Conservation (phyloP, 1,139 yeast species). For the Lodderomyces metapsilosis region DNA sequence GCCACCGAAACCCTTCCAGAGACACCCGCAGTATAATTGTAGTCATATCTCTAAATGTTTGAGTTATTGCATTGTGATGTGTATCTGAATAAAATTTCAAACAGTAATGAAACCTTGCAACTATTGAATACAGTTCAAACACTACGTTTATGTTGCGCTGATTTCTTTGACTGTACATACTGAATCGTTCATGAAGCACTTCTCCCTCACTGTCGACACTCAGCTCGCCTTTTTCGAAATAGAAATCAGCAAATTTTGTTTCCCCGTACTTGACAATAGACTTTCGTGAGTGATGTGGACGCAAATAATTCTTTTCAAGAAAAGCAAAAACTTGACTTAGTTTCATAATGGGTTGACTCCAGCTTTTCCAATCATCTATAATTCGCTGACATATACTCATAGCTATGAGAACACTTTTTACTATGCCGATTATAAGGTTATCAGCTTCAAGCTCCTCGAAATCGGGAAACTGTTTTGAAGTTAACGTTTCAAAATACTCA, state of each 20-base stretch:
- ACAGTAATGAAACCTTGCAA: no score
- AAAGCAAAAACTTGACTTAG: constrained; percentile 34
- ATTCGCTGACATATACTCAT: neutral
- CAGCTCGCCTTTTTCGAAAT: no score
- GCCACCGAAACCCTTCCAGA: no score
- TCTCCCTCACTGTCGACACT: no score
- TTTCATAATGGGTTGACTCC: constrained; percentile 25
- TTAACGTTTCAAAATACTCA: neutral
- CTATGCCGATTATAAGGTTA: neutral
- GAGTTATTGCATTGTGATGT: no score
- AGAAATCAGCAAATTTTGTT: neutral
- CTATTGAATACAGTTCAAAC: no score
- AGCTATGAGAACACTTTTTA: neutral
- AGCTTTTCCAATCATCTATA: constrained; percentile 14
- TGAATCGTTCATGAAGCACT: no score
- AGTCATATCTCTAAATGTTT: no score
- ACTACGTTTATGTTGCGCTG: no score
- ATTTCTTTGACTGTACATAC: no score
- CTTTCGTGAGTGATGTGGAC: constrained; percentile 20
- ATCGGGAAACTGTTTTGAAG: neutral
- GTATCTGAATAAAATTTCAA: no score
- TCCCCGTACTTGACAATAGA: neutral
- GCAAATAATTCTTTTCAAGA: constrained; percentile 35
- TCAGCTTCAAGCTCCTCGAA: neutral
- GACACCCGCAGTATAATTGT: no score